Evolutionary conservation across 371 early-diverging fungal species (phyloP).

Genomic region (Blakeslea trispora): DNA sequence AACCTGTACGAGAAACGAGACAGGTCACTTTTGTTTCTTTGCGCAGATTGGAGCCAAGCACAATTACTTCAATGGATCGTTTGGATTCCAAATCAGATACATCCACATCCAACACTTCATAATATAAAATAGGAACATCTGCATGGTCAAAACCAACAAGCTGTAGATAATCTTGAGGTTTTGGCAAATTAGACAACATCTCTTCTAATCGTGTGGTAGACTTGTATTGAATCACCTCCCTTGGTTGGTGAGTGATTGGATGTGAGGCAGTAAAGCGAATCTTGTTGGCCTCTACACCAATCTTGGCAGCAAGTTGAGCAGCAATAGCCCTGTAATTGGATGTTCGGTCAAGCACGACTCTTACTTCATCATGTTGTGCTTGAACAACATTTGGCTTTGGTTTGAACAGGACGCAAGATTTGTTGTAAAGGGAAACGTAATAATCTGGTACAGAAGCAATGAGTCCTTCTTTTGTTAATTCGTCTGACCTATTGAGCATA

Average conservation of each 20-base stretch:
- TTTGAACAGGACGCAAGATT: conserved; percentile 68
- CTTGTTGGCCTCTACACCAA: conserved; percentile 20
- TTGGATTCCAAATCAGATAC: conserved; percentile 82
- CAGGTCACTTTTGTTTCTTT: conserved; percentile 53
- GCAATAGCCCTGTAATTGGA: conserved; percentile 16
- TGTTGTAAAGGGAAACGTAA: conserved; percentile 68
- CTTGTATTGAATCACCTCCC: conserved; percentile 20
- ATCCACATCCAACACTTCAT: conserved; percentile 78
- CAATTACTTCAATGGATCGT: conserved; percentile 56
- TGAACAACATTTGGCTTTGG: conserved; percentile 30
- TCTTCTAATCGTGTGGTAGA: conserved; percentile 20
- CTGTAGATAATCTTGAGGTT: conserved; percentile 17
- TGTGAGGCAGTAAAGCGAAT: conserved; percentile 26
- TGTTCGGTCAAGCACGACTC: conserved; percentile 14
- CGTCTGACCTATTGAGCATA: conserved; percentile 19
- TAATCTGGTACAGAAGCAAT: conserved; percentile 61
- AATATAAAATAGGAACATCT: conserved; percentile 50
- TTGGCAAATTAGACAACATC: conserved; percentile 19
- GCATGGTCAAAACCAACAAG: conserved; percentile 17
- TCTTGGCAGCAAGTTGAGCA: conserved; percentile 11
- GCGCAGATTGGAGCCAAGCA: conserved; percentile 43
- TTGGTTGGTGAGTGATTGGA: conserved; percentile 23
- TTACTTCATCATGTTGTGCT: conserved; percentile 20
- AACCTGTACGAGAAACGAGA: conserved; percentile 59
- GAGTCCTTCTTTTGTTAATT: conserved; percentile 18